Percentiles rank a stretch among this genome's conserved stretches.
These are phyloP conservation scores for Candida oleophila DNA, from an alignment of 805 yeast species.

Conservation along the genomic window DNA sequence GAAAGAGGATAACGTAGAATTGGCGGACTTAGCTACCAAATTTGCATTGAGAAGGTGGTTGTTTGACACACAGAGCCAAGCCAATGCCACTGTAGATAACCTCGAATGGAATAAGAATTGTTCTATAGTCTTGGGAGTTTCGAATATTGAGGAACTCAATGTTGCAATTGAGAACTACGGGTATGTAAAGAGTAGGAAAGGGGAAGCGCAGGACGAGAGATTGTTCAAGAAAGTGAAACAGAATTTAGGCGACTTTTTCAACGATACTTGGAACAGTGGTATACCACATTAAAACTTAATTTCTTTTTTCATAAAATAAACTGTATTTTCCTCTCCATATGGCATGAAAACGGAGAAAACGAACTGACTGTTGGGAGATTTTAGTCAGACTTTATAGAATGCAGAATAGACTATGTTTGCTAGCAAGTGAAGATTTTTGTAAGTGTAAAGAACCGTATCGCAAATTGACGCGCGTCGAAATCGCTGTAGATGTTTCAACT, in stretches of 20 bases:
- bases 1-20: conserved; percentile 47
- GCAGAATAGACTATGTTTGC: no score
- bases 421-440: no score
- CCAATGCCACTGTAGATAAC: conserved; percentile 6
- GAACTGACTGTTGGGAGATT: no score
- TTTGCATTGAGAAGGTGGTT: conserved; percentile 69
- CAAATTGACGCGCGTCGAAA: no score
- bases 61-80: conserved; percentile 19
- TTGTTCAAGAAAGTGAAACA: conserved; percentile 43
- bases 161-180: conserved; percentile 61
- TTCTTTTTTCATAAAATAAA: no score
- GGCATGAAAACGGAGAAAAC: no score
- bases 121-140: conserved; percentile 76
- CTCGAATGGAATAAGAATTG: conserved; percentile 30
- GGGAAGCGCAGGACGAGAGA: conserved; percentile 34
- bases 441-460: no score
- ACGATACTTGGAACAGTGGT: conserved; percentile 67
- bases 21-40: conserved; percentile 80
- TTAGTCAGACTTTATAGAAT: no score
- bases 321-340: no score
- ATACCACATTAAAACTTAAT: no score
- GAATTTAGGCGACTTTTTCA: conserved; percentile 51
- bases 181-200: conserved; percentile 35
- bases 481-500: neutral
- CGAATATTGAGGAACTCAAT: conserved; percentile 60